These are phyloP conservation scores for Suillus subaureus DNA, from an alignment of 768 basidiomycete species.

Conservation along the genomic window DNA sequence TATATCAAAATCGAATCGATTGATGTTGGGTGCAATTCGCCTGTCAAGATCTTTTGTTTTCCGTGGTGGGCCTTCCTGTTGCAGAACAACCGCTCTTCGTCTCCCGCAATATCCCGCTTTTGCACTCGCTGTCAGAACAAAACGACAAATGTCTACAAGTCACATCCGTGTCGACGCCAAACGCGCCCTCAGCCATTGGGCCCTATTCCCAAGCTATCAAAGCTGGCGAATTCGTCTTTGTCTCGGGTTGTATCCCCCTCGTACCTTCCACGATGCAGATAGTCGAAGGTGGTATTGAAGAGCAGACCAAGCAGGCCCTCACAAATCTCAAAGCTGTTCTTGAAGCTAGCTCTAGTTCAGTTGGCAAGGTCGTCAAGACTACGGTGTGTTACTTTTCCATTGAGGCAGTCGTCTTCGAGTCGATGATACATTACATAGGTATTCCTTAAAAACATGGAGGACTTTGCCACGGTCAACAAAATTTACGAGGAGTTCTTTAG, in stretches of 20 bases:
- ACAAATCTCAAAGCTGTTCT: slow-evolving; percentile 85
- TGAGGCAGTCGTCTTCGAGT: neutral
- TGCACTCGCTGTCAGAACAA: neutral
- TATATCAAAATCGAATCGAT: neutral
- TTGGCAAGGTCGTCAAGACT: slow-evolving; percentile 87
- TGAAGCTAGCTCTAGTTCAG: slow-evolving; percentile 76
- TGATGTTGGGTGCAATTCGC: neutral
- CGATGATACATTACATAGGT: slow-evolving; percentile 48
- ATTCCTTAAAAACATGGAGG: slow-evolving; percentile 90
- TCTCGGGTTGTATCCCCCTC: slow-evolving; percentile 87
- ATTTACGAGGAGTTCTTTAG: slow-evolving; percentile 88
- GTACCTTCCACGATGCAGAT: slow-evolving; percentile 72
- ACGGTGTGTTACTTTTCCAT: slow-evolving; percentile 56
- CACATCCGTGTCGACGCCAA: slow-evolving; percentile 4
- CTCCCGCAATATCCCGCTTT: neutral
- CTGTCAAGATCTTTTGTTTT: neutral
- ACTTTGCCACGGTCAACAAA: slow-evolving; percentile 82
- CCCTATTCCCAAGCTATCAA: slow-evolving; percentile 91
- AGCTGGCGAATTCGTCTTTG: slow-evolving; percentile 81
- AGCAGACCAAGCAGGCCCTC: slow-evolving; percentile 81
- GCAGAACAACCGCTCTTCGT: neutral
- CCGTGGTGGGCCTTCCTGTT: neutral
- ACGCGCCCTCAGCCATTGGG: slow-evolving; percentile 75
- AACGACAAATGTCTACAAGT: slow-evolving; percentile 11
- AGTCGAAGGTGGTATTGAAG: slow-evolving; percentile 74